Evolutionary conservation across 257 asterid species (phyloP), one percentile per base, ranked within the genome.

Genomic region (Primulina eburnea): DNA sequence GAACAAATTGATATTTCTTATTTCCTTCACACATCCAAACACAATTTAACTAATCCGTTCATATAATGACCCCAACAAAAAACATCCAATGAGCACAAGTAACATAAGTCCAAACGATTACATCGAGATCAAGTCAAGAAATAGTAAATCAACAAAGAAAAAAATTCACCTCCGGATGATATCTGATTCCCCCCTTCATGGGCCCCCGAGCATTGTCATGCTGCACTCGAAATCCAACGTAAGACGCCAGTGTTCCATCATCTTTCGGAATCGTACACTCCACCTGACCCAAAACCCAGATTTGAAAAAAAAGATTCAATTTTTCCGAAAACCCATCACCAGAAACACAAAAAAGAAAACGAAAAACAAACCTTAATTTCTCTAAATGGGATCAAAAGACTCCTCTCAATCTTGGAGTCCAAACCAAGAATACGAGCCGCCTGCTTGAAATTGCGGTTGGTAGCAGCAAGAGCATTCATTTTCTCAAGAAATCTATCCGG

Each of bases 121-220:
- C 3, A 26, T 5, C n/a, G 9, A 28, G 30, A 28, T 2, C 30
- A 28, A 28, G 30, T 28, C 30, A 28, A 17, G 30, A 18, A 10
- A 11, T 28, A 62, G 32, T 62, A 0, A 24, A 0, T 28, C 33
- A 47, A 16, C 14, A 6, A 29, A 24, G 14, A 6, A 17, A 58
- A 21, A 70, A 56, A 12, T 33, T 52, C n/a, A 92, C 98, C 96
- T 92, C 96, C 6, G 95, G 97, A 75, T 92, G 98, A 75, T 90
- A 92, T 92, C 98, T 87, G 81, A 91, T 94, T 73, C 99, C 99
- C 78, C 99, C 99, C 78, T 94, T 92, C 98, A 92, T 92, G 50
- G 95, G 97, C 29, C 98, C 98, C 58, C 98, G 87, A 72, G 98
- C 83, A 77, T 92, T 92, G 77, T 92, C 98, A 75, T 92, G 98